Conservation (phyloP, 768 basidiomycete genomes). For the Psilocybe subaeruginosa region DNA sequence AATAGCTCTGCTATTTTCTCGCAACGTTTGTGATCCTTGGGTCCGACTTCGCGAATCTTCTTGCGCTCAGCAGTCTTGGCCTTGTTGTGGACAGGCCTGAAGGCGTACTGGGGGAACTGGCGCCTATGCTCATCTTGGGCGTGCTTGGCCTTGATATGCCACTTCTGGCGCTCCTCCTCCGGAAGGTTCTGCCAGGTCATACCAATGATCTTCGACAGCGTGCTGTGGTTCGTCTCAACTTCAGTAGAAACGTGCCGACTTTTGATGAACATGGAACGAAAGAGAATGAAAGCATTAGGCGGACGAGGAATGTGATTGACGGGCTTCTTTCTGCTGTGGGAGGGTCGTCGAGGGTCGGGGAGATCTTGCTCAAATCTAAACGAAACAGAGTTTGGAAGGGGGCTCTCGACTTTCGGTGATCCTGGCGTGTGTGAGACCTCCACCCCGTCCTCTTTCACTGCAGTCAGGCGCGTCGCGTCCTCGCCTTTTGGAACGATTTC, state of each 20-base stretch:
- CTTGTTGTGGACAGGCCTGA: conserved; percentile 61
- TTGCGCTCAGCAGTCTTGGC: conserved; percentile 48
- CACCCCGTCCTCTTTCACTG: no score
- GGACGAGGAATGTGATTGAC: conserved; percentile 78
- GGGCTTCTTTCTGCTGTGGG: conserved; percentile 64
- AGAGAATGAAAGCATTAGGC: conserved; percentile 84
- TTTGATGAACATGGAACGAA: conserved; percentile 81
- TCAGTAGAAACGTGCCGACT: conserved; percentile 73
- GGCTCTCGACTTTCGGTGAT: background rate
- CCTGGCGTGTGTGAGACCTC: background rate
- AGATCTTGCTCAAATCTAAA: conserved; percentile 13
- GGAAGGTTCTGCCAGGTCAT: conserved; percentile 80
- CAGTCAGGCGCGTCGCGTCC: background rate
- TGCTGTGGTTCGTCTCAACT: conserved; percentile 81
- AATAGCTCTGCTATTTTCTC: conserved; percentile 69
- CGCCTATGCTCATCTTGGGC: conserved; percentile 76
- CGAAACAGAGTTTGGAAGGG: background rate
- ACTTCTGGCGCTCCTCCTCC: conserved; percentile 69
- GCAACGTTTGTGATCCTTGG: conserved; percentile 65
- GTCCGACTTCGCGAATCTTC: conserved; percentile 63
- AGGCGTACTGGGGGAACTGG: conserved; percentile 76
- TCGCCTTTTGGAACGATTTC: background rate
- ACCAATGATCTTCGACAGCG: conserved; percentile 82
- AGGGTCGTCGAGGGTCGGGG: conserved; percentile 36
- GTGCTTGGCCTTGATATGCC: conserved; percentile 72